Conservation (phyloP, 148 eudicot genomes). For the Spergularia bocconei region DNA sequence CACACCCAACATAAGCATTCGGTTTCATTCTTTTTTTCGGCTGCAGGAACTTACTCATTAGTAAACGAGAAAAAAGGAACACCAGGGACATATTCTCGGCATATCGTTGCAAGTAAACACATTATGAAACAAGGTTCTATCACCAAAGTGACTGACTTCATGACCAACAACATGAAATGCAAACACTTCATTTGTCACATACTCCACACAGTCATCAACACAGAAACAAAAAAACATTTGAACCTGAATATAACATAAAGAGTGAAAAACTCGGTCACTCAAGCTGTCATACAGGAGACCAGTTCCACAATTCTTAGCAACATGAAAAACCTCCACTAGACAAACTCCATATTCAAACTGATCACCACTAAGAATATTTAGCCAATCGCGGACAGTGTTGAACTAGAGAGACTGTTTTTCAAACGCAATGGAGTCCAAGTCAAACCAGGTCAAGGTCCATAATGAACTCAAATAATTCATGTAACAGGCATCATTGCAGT, state of each 20-base stretch:
- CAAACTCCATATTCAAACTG: neutral
- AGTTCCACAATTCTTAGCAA: neutral
- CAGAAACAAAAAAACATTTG: neutral
- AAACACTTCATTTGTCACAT: constrained; percentile 1
- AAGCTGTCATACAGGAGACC: neutral
- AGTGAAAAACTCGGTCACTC: neutral
- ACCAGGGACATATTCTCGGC: neutral
- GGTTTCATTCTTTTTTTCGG: neutral
- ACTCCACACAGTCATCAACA: constrained; percentile 8
- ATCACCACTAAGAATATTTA: neutral
- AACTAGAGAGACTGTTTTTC: neutral
- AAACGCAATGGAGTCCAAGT: neutral
- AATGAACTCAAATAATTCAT: neutral
- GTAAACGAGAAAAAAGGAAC: neutral
- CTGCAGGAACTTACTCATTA: neutral
- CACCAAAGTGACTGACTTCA: constrained; percentile 3
- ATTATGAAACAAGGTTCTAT: neutral
- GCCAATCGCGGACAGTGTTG: neutral
- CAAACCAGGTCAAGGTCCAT: constrained; percentile 4
- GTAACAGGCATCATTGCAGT: constrained; percentile 5
- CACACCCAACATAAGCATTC: neutral
- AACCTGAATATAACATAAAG: neutral
- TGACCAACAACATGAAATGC: neutral
- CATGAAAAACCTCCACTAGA: neutral
- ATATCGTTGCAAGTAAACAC: neutral